Conservation (phyloP, 1,139 yeast genomes). For the Geotrichum citri-aurantii region DNA sequence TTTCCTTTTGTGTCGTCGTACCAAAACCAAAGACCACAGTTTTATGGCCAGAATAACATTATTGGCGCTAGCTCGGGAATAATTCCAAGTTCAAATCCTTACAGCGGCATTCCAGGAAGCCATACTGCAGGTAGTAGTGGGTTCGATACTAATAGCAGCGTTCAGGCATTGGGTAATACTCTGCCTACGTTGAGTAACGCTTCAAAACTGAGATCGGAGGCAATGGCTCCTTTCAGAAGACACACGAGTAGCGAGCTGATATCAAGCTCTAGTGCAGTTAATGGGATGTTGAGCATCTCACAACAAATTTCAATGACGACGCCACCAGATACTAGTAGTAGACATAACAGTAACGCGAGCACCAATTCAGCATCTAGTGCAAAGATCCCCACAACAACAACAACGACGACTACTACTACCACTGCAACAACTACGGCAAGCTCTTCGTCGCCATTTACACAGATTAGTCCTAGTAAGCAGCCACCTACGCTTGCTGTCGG, state of each 20-base stretch:
- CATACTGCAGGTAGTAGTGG: neutral
- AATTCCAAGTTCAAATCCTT: constrained; percentile 19
- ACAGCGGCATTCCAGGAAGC: constrained; percentile 4
- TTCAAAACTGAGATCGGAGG: constrained; percentile 14
- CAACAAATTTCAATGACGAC: constrained; percentile 12
- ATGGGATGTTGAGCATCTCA: neutral
- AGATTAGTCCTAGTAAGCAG: neutral
- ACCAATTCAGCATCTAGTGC: constrained; percentile 11
- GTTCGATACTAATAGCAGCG: neutral
- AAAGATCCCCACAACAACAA: neutral
- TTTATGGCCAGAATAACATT: constrained; percentile 11
- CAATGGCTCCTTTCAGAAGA: constrained; percentile 17
- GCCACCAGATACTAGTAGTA: constrained; percentile 15
- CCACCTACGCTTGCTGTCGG: constrained; percentile 8
- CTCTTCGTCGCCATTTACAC: neutral
- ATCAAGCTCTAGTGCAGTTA: neutral
- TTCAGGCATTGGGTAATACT: neutral
- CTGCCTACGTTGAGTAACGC: neutral
- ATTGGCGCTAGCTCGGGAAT: constrained; percentile 1
- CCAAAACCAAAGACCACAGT: constrained; percentile 14
- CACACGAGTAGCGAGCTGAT: constrained; percentile 18
- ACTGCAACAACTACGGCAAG: too few relatives aligned
- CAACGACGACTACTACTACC: neutral
- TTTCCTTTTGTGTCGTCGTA: constrained; percentile 25
- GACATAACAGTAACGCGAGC: constrained; percentile 19